Evolutionary conservation across 2,329 filamentous ascomycete genomes (phyloP).

Genomic region (Juglanconis juglandina): DNA sequence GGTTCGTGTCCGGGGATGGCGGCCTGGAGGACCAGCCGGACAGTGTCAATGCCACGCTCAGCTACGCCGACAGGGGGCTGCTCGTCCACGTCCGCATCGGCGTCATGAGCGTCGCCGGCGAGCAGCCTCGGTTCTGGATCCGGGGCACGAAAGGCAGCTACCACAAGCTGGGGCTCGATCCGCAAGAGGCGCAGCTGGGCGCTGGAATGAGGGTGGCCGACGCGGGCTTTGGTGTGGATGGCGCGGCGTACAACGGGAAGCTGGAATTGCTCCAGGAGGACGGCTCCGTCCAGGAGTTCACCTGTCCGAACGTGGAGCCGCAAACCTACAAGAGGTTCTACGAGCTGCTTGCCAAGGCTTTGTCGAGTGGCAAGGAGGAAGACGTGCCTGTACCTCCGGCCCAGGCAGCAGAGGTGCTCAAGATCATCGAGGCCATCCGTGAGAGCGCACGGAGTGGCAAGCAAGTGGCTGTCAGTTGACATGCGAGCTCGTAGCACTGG

Average conservation of each 20-base stretch:
- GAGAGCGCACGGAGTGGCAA: constrained; percentile 48
- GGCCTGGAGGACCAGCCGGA: constrained; percentile 50
- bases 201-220: constrained; percentile 56
- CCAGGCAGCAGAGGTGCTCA: constrained; percentile 52
- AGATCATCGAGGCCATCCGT: constrained; percentile 48
- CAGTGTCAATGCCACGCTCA: constrained; percentile 60
- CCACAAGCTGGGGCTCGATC: constrained; percentile 68
- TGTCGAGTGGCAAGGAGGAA: constrained; percentile 45
- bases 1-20: constrained; percentile 24
- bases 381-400: constrained; percentile 50
- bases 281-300: constrained; percentile 46
- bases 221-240: constrained; percentile 62
- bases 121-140: constrained; percentile 74
- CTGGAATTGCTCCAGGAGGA: constrained; percentile 54
- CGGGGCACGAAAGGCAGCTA: constrained; percentile 71
- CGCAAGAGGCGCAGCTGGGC: constrained; percentile 72
- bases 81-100: constrained; percentile 68
- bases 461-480: constrained; percentile 33
- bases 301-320: constrained; percentile 58
- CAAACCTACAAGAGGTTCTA: constrained; percentile 70
- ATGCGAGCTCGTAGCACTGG: too few species aligned
- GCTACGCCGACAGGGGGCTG: constrained; percentile 58
- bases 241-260: constrained; percentile 52
- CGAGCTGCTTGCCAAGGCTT: constrained; percentile 44
- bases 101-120: constrained; percentile 64